A percentile compares a stretch with the other conserved stretches of the same genome.
Conservation (phyloP, 1,284 basidiomycete species). For the Irpex rosettiformis region DNA sequence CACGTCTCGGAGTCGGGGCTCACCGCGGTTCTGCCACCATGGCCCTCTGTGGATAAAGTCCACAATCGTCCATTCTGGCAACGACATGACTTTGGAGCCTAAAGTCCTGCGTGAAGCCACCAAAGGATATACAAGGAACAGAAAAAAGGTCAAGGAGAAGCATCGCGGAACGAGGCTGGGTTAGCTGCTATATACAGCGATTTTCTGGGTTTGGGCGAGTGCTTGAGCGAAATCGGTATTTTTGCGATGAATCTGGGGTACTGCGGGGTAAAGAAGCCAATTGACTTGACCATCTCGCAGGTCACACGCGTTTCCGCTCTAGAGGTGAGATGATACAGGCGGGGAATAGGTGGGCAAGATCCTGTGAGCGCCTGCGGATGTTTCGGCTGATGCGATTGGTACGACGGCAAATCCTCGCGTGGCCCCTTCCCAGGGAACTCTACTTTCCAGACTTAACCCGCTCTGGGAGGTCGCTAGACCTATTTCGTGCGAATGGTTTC, state of each 20-base stretch:
- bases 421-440: neutral
- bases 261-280: conserved; percentile 21
- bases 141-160: conserved; percentile 11
- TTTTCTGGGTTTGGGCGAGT: neutral
- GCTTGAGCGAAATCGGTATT: conserved; percentile 1
- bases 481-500: neutral
- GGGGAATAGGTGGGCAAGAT: conserved; percentile 6
- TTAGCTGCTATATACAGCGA: conserved; percentile 5
- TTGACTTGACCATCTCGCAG: neutral
- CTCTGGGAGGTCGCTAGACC: neutral
- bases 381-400: neutral
- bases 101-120: conserved; percentile 1
- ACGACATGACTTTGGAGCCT: conserved; percentile 18
- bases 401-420: neutral
- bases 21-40: conserved; percentile 62
- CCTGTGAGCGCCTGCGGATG: neutral
- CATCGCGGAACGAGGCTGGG: conserved; percentile 11
- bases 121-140: conserved; percentile 4
- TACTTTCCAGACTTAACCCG: neutral
- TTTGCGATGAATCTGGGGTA: conserved; percentile 25
- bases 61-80: conserved; percentile 49
- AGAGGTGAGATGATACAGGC: conserved; percentile 7
- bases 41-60: conserved; percentile 56
- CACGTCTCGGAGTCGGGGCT: conserved; percentile 15
- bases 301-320: conserved; percentile 6